Evolutionary conservation across 2,329 filamentous ascomycete species (phyloP).

Genomic region (Fusarium oligoseptatum): DNA sequence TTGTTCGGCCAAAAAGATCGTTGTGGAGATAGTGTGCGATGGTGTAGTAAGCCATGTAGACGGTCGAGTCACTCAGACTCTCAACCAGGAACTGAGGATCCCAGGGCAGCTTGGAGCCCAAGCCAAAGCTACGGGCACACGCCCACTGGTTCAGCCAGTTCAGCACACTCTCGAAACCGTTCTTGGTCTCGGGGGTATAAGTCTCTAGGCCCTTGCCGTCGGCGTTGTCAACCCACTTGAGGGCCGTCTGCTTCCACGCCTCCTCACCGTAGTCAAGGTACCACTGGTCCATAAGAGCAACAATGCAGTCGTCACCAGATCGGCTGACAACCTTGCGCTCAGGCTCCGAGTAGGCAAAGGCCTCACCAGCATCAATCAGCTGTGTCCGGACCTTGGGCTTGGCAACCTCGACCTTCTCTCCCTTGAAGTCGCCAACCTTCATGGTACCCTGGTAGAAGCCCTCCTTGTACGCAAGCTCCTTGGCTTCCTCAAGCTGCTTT

Average conservation of each 20-base stretch:
- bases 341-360: constrained; percentile 94
- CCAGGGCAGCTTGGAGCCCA: constrained; percentile 96
- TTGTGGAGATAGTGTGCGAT: constrained; percentile 78
- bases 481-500: constrained; percentile 89
- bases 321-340: constrained; percentile 90
- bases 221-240: constrained; percentile 78
- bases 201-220: constrained; percentile 80
- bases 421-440: constrained; percentile 88
- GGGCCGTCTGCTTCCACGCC: constrained; percentile 82
- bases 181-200: constrained; percentile 81
- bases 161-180: constrained; percentile 86
- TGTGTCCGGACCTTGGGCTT: constrained; percentile 87
- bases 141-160: constrained; percentile 98
- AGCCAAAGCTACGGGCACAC: constrained; percentile 89
- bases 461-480: constrained; percentile 96
- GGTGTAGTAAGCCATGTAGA: constrained; percentile 90
- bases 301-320: constrained; percentile 93
- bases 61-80: constrained; percentile 89
- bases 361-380: constrained; percentile 81
- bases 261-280: constrained; percentile 97
- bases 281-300: constrained; percentile 95
- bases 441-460: constrained; percentile 96
- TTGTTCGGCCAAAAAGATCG: constrained; percentile 85
- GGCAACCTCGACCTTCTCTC: constrained; percentile 85
- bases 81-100: constrained; percentile 92